Base-by-base conservation (phyloP, 139 green algal species). In the Chlamydomonas urium region DNA sequence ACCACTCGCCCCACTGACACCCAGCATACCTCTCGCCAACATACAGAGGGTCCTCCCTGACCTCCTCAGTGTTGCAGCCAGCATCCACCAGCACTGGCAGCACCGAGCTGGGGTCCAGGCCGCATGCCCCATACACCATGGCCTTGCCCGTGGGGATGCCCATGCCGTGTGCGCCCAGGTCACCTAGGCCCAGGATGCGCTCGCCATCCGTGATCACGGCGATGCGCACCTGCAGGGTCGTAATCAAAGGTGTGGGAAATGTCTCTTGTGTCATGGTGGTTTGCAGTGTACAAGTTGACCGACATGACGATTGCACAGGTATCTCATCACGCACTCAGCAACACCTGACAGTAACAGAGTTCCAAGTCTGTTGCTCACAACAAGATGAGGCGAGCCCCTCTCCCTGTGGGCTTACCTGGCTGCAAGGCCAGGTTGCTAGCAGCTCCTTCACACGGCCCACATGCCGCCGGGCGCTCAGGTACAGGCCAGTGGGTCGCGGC, bases 21-120 rank as follows among this genome's bases (percentile, higher is more conserved):
- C 42, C 14, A 8, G 17, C 23, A 14, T 31, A 32, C 72, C 75
- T 69, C 1, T 48, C 38, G 26, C 90, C 92, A 24, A 75, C 53
- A 71, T 98, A 97, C 0, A 76, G 47, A 0, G 88, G 85, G 74
- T 95, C 89, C 0, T 83, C 63, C 26, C 92, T 78, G 31, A 93
- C 76, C 0, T 38, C 45, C 59, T 85, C 28, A 72, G 93, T 94
- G 82, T 95, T 91, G 59, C 90, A 96, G 34, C 93, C 93, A 33
- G 94, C 91, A 70, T 98, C 93, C 28, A 98, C 71, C 37, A 69
- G 84, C 2, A 98, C 73, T 2, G 94, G 94, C 69, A 98, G 85
- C 35, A 80, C 87, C 69, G 77, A 74, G 3, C 38, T 31, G 1
- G 90, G 87, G 66, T 87, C 60, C 23, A 93, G 38, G 38, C 85